Evolutionary conservation across 352 stramenopile species (phyloP).

Genomic region (Stephanocyclus meneghinianus): DNA sequence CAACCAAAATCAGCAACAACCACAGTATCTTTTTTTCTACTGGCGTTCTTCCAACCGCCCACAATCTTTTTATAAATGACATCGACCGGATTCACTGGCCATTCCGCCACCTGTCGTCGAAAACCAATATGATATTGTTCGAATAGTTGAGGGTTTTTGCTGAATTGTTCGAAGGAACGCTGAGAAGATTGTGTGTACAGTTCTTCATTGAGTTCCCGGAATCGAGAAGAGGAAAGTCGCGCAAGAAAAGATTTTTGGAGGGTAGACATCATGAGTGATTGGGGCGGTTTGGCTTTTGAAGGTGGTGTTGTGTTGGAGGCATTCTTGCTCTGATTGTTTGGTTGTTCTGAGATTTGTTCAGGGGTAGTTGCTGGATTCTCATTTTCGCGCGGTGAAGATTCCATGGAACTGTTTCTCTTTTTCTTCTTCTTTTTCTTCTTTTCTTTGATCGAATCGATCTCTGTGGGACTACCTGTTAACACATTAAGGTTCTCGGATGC

Average conservation of each 20-base stretch:
- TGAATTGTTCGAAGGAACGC: constrained; percentile 89
- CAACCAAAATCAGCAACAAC: constrained; percentile 98
- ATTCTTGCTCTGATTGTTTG: constrained; percentile 13
- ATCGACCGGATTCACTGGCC: constrained; percentile 96
- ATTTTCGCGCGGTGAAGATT: background rate
- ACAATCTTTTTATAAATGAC: constrained; percentile 92
- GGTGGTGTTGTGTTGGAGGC: background rate
- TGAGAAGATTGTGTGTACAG: constrained; percentile 94
- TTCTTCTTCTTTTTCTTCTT: constrained; percentile 35
- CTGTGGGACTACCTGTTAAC: background rate
- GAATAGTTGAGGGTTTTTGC: constrained; percentile 92
- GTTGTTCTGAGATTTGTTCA: constrained; percentile 7
- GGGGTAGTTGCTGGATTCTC: background rate
- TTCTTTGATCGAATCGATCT: background rate
- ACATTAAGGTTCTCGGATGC: background rate
- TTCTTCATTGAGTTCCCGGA: constrained; percentile 98
- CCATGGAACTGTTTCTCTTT: background rate
- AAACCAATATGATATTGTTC: constrained; percentile 98
- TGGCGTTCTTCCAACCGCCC: constrained; percentile 26
- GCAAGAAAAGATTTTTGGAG: constrained; percentile 83
- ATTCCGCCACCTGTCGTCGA: constrained; percentile 93
- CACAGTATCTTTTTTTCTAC: constrained; percentile 15
- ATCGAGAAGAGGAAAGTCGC: constrained; percentile 91
- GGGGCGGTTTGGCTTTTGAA: constrained; percentile 27
- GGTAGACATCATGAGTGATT: constrained; percentile 50